A percentile compares a stretch with the other conserved stretches of the same genome.
Evolutionary conservation across 495 filamentous ascomycete species (phyloP).

Genomic region (Collariella sp.): DNA sequence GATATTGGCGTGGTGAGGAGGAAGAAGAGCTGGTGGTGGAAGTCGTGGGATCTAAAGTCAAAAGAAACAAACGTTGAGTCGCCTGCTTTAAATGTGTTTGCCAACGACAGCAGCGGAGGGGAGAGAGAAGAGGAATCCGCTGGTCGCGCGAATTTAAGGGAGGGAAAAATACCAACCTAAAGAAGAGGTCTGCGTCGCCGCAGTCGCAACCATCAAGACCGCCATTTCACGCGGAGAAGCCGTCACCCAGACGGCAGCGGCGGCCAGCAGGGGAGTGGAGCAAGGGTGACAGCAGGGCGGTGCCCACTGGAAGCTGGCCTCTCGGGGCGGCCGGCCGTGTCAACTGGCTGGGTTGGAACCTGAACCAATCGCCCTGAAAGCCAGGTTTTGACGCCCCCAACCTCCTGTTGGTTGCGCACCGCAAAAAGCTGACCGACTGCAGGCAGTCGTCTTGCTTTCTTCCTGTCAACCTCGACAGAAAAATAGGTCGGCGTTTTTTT

Average conservation of each 20-base stretch:
- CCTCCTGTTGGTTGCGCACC: constrained; percentile 7
- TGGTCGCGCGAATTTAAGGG: constrained; percentile 18
- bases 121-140: neutral
- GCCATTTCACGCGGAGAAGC: constrained; percentile 22
- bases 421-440: constrained; percentile 12
- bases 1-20: constrained; percentile 35
- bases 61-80: constrained; percentile 13
- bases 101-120: neutral
- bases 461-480: constrained; percentile 1
- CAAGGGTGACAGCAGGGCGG: neutral
- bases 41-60: constrained; percentile 9
- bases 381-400: constrained; percentile 11
- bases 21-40: constrained; percentile 21
- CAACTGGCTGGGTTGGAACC: too few species aligned
- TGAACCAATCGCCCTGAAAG: constrained; percentile 10
- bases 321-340: constrained; percentile 14
- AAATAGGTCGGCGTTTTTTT: too few species aligned
- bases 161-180: constrained; percentile 28
- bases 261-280: constrained; percentile 9
- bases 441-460: constrained; percentile 1
- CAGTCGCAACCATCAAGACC: constrained; percentile 25
- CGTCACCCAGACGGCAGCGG: constrained; percentile 2
- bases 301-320: constrained; percentile 16
- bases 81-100: constrained; percentile 1
- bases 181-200: constrained; percentile 23